These are phyloP conservation scores for Chlorella sorokiniana DNA, from an alignment of 139 green algal species.

Conservation along the genomic window DNA sequence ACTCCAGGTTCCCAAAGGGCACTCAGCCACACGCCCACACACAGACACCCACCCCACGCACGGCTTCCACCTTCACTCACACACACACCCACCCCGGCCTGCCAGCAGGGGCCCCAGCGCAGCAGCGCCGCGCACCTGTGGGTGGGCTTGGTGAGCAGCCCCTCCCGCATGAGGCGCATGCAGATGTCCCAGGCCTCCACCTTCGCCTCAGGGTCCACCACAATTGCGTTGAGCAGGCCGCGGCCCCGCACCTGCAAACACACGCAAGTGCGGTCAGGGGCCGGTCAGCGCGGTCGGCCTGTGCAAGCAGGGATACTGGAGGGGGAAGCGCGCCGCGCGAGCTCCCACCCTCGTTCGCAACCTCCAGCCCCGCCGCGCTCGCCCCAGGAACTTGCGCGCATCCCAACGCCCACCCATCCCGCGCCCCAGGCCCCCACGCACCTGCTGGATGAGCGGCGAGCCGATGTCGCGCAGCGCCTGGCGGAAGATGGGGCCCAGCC, in stretches of 20 bases:
- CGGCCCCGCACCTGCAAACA: constrained; percentile 72
- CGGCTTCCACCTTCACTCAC: not conserved
- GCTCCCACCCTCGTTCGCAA: too few species aligned
- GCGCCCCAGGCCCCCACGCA: too few species aligned
- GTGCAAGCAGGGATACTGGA: not conserved
- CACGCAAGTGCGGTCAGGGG: not conserved
- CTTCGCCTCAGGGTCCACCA: constrained; percentile 71
- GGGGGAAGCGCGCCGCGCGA: too few species aligned
- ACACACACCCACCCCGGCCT: not conserved
- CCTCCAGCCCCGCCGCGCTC: too few species aligned
- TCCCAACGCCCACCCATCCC: too few species aligned
- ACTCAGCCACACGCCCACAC: too few species aligned
- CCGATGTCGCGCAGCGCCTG: constrained; percentile 55
- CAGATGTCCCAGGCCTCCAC: constrained; percentile 89
- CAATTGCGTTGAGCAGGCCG: constrained; percentile 89
- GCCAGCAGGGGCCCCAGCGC: not conserved
- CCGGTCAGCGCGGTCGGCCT: too few species aligned
- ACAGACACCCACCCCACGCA: not conserved
- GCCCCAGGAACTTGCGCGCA: too few species aligned
- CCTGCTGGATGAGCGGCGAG: constrained; percentile 33
- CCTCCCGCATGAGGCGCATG: constrained; percentile 80
- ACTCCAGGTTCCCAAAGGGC: too few species aligned
- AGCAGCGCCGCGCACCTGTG: not conserved
- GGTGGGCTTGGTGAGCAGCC: constrained; percentile 84
- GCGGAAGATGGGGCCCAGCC: constrained; percentile 75